Evolutionary conservation across 305 asterid species (phyloP).

Genomic region (Galium porrigens): DNA sequence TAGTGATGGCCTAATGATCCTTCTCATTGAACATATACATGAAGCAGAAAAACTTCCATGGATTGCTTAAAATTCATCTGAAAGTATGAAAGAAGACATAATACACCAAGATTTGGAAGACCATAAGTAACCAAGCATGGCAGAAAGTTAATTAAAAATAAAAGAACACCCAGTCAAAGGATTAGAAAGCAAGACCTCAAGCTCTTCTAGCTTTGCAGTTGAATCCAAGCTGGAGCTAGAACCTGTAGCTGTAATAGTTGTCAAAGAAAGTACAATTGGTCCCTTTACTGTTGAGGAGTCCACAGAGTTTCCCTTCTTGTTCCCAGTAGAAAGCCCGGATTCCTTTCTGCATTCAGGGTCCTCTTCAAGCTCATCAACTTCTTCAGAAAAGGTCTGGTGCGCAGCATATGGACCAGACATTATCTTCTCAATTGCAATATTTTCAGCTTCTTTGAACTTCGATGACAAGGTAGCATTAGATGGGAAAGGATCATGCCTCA

Average conservation of each 20-base stretch:
- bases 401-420: conserved; percentile 17
- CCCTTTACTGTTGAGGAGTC: conserved; percentile 14
- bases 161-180: neutral
- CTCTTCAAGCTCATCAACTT: conserved; percentile 21
- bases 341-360: conserved; percentile 17
- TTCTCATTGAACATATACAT: neutral
- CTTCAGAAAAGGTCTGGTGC: conserved; percentile 13
- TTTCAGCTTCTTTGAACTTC: conserved; percentile 16
- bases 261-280: conserved; percentile 14
- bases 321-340: conserved; percentile 3
- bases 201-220: conserved; percentile 18
- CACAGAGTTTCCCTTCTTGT: conserved; percentile 9
- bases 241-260: conserved; percentile 5
- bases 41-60: neutral
- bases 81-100: neutral
- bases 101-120: neutral
- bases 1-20: neutral
- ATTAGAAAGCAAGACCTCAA: conserved; percentile 18
- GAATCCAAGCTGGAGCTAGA: conserved; percentile 19
- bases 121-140: neutral
- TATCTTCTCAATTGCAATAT: conserved; percentile 18
- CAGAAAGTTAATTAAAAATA: neutral
- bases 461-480: conserved; percentile 10
- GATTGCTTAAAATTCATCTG: neutral
- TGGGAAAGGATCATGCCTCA: conserved; percentile 5